Evolutionary conservation across 2,329 filamentous ascomycete genomes (phyloP).

Genomic region (Geosmithia morbida): DNA sequence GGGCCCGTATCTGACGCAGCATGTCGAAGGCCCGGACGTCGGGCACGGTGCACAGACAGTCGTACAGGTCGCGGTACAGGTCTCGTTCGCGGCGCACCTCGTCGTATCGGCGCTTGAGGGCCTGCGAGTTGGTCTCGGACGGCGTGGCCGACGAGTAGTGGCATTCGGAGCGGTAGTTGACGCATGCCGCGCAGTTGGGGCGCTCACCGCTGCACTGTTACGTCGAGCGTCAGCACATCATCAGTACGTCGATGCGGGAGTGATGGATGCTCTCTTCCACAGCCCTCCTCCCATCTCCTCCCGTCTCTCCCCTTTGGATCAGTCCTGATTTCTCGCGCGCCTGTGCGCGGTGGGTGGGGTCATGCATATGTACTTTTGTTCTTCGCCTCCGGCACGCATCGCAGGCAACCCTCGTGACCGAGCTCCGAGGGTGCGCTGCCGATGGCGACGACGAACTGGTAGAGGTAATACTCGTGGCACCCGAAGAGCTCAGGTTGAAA

Average conservation of each 20-base stretch:
- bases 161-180: constrained; percentile 4
- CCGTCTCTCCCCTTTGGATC: background rate
- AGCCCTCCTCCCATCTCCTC: no score
- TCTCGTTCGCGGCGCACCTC: constrained; percentile 1
- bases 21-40: constrained; percentile 17
- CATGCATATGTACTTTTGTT: background rate
- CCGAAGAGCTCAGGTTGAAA: no score
- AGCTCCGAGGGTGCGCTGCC: background rate
- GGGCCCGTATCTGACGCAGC: constrained; percentile 18
- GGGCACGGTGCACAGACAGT: constrained; percentile 6
- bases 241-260: no score
- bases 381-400: background rate
- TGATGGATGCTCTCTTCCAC: no score
- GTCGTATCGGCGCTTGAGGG: constrained; percentile 4
- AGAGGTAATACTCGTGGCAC: no score
- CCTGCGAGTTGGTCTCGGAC: constrained; percentile 8
- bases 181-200: constrained; percentile 10
- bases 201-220: constrained; percentile 12
- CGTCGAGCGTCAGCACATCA: background rate
- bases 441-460: background rate
- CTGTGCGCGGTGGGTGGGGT: background rate
- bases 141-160: constrained; percentile 6
- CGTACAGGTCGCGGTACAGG: constrained; percentile 7
- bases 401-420: background rate
- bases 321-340: no score